Evolutionary conservation across 768 basidiomycete genomes (phyloP), one percentile per base, ranked within the genome.

Genomic region (Mycena alexandri): DNA sequence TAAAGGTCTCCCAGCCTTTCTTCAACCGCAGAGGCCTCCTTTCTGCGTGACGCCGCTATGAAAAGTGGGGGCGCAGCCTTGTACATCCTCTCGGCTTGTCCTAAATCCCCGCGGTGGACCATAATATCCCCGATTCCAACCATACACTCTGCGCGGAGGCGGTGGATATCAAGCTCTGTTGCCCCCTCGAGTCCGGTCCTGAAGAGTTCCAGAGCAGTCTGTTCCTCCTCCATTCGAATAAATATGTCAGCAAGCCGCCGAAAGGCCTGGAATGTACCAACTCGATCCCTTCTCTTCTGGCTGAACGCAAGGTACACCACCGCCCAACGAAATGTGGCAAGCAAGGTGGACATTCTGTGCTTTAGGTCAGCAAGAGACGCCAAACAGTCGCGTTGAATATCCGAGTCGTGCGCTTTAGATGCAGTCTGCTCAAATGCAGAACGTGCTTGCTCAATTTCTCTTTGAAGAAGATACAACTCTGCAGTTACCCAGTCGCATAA

Each of bases 81-180:
- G 11, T 14, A 38, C 38, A 38, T 38, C 14, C 10, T 14, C 14
- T 38, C 38, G 14, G 38, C 38, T 14, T 38, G 4, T 38, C 11
- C 38, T 14, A 9, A 11, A 38, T 11, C 9, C 11, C 14, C 11
- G 38, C 38, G 38, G 38, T 9, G 22, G 2, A 21, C 48, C 22
- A 25, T 50, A 13, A 54, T 25, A 38, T 54, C 53, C 13, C 25
- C 54, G 17, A 43, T 43, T 42, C 54, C 54, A 56, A 43, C 38
- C 54, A 56, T 56, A 43, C 54, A 56, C 17, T 56, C 54, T 7
- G 54, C 54, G 10, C 19, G 9, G 41, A 56, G 54, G 22, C 54
- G 54, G 22, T 56, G 41, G 16, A 56, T 43, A 24, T 21, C 54
- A 8, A 56, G 38, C 13, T 21, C 24, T 0, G 14, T 42, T n/a